These are phyloP conservation scores for Golubevia pallescens DNA, from an alignment of 1,284 basidiomycete genomes.

Conservation along the genomic window DNA sequence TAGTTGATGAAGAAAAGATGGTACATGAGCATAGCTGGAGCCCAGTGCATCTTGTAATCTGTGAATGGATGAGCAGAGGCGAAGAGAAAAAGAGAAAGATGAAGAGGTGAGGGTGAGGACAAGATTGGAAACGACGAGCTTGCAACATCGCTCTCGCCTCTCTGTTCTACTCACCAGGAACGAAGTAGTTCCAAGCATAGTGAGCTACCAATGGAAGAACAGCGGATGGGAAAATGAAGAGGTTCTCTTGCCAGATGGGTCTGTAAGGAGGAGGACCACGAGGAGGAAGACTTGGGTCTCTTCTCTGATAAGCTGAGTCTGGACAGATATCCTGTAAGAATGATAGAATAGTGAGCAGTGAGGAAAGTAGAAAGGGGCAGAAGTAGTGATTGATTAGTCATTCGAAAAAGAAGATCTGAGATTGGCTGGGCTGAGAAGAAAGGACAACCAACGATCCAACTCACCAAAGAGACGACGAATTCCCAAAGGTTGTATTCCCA, in stretches of 20 bases:
- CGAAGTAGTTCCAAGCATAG: constrained; percentile 30
- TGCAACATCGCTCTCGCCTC: too few species aligned
- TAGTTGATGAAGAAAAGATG: constrained; percentile 42
- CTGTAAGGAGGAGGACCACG: constrained; percentile 38
- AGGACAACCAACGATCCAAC: too few species aligned
- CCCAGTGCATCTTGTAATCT: constrained; percentile 45
- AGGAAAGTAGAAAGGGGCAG: too few species aligned
- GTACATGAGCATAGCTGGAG: constrained; percentile 44
- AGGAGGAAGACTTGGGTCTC: constrained; percentile 22
- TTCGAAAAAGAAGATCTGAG: too few species aligned
- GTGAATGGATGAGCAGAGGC: not conserved
- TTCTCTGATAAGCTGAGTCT: constrained; percentile 30
- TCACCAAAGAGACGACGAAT: constrained; percentile 29
- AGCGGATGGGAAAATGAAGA: constrained; percentile 40
- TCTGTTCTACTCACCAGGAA: constrained; percentile 17
- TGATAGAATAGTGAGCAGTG: too few species aligned
- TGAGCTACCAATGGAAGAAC: constrained; percentile 30
- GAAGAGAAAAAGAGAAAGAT: not conserved
- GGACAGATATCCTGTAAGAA: constrained; percentile 29
- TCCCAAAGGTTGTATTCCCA: constrained; percentile 42
- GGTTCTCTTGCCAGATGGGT: constrained; percentile 43
- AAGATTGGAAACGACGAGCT: too few species aligned
- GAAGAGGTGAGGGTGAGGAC: too few species aligned
- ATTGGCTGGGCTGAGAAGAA: too few species aligned
- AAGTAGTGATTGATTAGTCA: too few species aligned